A percentile compares a stretch with the other conserved stretches of the same genome.
phyloP scores from a whole-genome alignment of 139 green algal species.

The Coelastrella sp. region DNA sequence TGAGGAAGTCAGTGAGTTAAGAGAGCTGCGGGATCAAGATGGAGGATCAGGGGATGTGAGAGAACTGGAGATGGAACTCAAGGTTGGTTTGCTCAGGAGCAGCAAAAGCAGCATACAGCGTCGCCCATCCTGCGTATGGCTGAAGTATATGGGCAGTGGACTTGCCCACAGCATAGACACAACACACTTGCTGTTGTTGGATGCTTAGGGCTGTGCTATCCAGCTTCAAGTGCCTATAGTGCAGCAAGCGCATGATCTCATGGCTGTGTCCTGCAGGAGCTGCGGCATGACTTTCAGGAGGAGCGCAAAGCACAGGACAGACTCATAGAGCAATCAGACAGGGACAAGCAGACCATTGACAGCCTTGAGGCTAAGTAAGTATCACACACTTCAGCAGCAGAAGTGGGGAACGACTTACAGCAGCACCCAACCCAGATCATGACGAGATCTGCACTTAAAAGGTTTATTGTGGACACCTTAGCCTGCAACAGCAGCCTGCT shows the following conservation, averaged over 20 bases:
- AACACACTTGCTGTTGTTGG: background rate
- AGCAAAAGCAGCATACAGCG: background rate
- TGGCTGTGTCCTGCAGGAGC: slow-evolving; percentile 13
- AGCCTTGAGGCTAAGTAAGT: slow-evolving; percentile 21
- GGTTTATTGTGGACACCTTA: no score
- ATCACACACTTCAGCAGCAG: background rate
- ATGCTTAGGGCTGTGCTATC: background rate
- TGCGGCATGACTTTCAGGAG: slow-evolving; percentile 37
- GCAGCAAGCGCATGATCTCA: background rate
- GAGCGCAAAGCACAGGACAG: slow-evolving; percentile 40
- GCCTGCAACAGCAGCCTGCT: no score
- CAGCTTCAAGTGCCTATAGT: background rate
- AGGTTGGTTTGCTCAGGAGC: background rate
- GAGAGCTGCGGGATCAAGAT: slow-evolving; percentile 34
- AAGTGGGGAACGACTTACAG: background rate
- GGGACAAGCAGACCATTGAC: slow-evolving; percentile 40
- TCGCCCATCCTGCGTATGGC: background rate
- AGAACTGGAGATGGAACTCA: slow-evolving; percentile 40
- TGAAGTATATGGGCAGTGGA: background rate
- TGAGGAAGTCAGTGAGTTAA: slow-evolving; percentile 37
- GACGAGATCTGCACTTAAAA: background rate
- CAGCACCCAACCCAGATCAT: background rate
- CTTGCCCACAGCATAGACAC: background rate
- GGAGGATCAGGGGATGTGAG: background rate
- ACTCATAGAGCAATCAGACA: slow-evolving; percentile 35